Conservation (phyloP, 345 rosid species). For the Hirschfeldia incana region DNA sequence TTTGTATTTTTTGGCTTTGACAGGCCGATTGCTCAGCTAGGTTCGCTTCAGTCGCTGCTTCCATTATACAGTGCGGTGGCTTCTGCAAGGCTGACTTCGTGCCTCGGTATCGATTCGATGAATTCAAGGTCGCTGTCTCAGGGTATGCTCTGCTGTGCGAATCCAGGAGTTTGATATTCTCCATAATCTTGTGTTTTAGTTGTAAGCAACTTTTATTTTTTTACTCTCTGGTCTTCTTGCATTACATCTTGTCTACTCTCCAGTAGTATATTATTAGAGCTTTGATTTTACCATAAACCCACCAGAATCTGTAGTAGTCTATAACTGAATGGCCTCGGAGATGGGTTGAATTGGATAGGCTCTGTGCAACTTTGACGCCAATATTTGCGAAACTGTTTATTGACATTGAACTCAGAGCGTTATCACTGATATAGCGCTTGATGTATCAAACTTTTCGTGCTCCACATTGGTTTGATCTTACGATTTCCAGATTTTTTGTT, state of each 20-base stretch:
- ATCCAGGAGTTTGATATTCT: slow-evolving; percentile 90
- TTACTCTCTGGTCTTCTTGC: slow-evolving; percentile 9
- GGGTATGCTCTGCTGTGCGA: slow-evolving; percentile 98
- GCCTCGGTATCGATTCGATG: slow-evolving; percentile 78
- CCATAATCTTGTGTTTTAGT: slow-evolving; percentile 57
- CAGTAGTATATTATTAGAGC: background rate
- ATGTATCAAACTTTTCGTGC: slow-evolving; percentile 28
- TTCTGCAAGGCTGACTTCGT: slow-evolving; percentile 83
- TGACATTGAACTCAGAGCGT: background rate
- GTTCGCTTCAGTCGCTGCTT: slow-evolving; percentile 75
- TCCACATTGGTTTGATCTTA: background rate
- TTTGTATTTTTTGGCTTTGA: slow-evolving; percentile 27
- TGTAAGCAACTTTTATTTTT: slow-evolving; percentile 57
- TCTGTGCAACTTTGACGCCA: background rate
- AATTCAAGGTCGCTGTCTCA: slow-evolving; percentile 88
- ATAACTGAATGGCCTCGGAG: background rate
- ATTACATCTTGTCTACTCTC: slow-evolving; percentile 1
- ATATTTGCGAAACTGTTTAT: background rate
- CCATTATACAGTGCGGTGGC: slow-evolving; percentile 82
- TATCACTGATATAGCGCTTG: slow-evolving; percentile 47
- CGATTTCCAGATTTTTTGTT: slow-evolving; percentile 19
- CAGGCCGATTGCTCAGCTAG: slow-evolving; percentile 67
- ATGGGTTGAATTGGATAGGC: background rate
- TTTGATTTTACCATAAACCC: background rate
- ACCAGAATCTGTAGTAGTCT: background rate